Evolutionary conservation across 768 basidiomycete genomes (phyloP), one percentile per base, ranked within the genome.

Genomic region (Suillus americanus): DNA sequence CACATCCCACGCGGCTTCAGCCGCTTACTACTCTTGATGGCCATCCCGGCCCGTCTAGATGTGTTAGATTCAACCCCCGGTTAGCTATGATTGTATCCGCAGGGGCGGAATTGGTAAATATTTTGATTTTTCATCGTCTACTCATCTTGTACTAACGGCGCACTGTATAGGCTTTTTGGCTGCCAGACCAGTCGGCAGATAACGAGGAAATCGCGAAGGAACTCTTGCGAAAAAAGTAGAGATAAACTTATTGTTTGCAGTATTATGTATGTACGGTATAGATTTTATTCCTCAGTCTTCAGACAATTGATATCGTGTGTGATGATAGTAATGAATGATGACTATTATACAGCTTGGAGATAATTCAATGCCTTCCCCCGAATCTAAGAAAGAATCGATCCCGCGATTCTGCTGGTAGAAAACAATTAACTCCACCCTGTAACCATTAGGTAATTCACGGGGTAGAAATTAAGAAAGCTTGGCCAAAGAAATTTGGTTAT

Each of bases 61-160:
- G 93, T 64, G 92, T 97, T 3, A 86, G 82, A 70, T 97, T 96
- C 74, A 99, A 97, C 74, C 95, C 96, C 9, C 86, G 92, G 64
- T 83, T 85, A 65, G 89, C 90, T 37, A 97, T 98, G 94, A 83
- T 98, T 82, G 88, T 86, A 64, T 87, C 86, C 13, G 94, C 92
- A 33, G 94, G 94, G 20, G 81, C 86, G 65, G 94, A 96, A 73
- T 73, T 97, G 80, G 96, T 95, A 68, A 68, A 83, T 76, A 61
- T 67, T 46, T 67, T 30, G 57, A 54, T 63, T 5, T 30, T 38
- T 20, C 38, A 25, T 20, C 9, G 20, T 54, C n/a, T 30, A 25
- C 50, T 38, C 9, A 23, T 53, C 16, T 25, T 25, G 25, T 51
- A 12, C 48, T 73, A n/a, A 77, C 28, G 9, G 30, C 43, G 10